These are phyloP conservation scores for Sporothrix euskadiensis DNA, from an alignment of 2,329 filamentous ascomycete species.

Conservation along the genomic window DNA sequence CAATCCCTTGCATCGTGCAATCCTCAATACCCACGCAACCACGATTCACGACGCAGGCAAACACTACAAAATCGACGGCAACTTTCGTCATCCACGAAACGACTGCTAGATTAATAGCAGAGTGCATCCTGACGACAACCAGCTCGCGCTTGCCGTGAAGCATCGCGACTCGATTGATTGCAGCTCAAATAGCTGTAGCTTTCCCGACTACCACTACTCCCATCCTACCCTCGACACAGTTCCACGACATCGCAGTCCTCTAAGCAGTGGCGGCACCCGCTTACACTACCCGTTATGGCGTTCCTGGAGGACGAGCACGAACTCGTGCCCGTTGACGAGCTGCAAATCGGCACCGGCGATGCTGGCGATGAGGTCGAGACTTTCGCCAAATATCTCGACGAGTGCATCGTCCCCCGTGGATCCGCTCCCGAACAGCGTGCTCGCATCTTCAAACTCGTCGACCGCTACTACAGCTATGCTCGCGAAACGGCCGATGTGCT, in stretches of 20 bases:
- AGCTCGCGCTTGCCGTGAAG: background rate
- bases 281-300: slow-evolving; percentile 32
- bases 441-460: slow-evolving; percentile 67
- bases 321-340: slow-evolving; percentile 43
- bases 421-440: slow-evolving; percentile 58
- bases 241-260: background rate
- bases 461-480: slow-evolving; percentile 63
- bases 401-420: slow-evolving; percentile 59
- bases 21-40: slow-evolving; percentile 1
- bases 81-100: background rate
- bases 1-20: background rate
- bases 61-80: background rate
- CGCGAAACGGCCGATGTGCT: slow-evolving; percentile 47
- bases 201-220: background rate
- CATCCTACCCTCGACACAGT: background rate
- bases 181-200: background rate
- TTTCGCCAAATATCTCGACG: slow-evolving; percentile 81
- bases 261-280: background rate
- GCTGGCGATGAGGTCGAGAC: slow-evolving; percentile 81
- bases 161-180: slow-evolving; percentile 4
- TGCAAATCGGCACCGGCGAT: slow-evolving; percentile 40
- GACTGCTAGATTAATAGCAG: background rate
- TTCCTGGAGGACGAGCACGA: slow-evolving; percentile 40
- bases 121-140: background rate
- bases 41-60: background rate